phyloP scores from a whole-genome alignment of 1,284 basidiomycete genomes.

The Dichomitus squalens region DNA sequence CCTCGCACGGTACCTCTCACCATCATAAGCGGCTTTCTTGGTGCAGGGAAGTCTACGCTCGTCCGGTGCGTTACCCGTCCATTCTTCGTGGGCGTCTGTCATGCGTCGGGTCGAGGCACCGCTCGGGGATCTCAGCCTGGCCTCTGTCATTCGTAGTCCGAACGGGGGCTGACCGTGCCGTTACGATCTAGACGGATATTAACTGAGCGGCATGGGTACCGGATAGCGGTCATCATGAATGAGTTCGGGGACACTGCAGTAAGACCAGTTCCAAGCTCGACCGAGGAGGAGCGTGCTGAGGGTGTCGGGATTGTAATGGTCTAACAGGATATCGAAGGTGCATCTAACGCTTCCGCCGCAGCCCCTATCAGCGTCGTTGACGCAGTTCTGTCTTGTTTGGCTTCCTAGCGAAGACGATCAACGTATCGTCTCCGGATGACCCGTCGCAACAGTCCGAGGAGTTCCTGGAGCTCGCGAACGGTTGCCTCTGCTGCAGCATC shows the following conservation, averaged over 20 bases:
- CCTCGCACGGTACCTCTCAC: slow-evolving; percentile 73
- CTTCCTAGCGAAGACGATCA: slow-evolving; percentile 69
- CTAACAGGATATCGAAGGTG: slow-evolving; percentile 34
- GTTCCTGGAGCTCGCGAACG: slow-evolving; percentile 88
- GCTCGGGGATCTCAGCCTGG: neutral
- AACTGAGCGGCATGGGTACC: slow-evolving; percentile 88
- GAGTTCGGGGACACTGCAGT: slow-evolving; percentile 88
- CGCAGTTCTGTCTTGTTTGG: neutral
- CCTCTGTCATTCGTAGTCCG: too few relatives aligned
- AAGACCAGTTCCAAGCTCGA: slow-evolving; percentile 25
- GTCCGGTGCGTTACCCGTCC: slow-evolving; percentile 54
- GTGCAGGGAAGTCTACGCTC: slow-evolving; percentile 89
- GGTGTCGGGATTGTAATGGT: neutral
- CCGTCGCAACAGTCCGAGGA: slow-evolving; percentile 73
- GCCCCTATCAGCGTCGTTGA: neutral
- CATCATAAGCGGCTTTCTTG: slow-evolving; percentile 90
- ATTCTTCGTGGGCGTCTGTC: neutral
- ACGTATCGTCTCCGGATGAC: slow-evolving; percentile 69
- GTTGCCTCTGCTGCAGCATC: slow-evolving; percentile 93
- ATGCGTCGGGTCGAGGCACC: neutral
- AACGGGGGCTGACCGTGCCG: neutral
- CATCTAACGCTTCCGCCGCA: neutral
- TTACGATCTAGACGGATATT: slow-evolving; percentile 73
- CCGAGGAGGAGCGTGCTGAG: slow-evolving; percentile 1
- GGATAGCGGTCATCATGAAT: slow-evolving; percentile 97